These are phyloP conservation scores for Lichtheimia ornata DNA, from an alignment of 371 early-diverging fungal species.

Conservation along the genomic window DNA sequence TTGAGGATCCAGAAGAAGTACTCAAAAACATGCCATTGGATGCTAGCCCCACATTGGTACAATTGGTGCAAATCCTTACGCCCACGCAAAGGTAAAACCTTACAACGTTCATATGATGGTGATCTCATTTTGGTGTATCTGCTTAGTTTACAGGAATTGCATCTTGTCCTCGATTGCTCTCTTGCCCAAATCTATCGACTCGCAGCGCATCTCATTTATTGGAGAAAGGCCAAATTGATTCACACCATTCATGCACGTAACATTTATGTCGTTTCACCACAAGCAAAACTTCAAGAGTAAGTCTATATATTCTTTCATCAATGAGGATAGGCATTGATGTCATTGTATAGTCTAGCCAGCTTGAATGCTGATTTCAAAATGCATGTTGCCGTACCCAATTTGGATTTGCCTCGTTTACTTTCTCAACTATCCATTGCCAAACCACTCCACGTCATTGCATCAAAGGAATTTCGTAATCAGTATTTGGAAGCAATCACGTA, in stretches of 20 bases:
- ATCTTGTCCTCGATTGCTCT: constrained; percentile 83
- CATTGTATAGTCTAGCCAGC: constrained; percentile 35
- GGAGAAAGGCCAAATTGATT: constrained; percentile 88
- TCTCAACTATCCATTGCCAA: constrained; percentile 75
- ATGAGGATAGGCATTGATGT: not conserved
- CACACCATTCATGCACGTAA: constrained; percentile 78
- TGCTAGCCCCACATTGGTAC: constrained; percentile 82
- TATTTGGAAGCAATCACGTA: constrained; percentile 84
- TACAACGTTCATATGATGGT: not conserved
- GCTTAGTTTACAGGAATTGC: constrained; percentile 75
- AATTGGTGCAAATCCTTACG: constrained; percentile 85
- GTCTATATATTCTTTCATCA: no score
- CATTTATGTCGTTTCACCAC: constrained; percentile 79
- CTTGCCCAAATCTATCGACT: constrained; percentile 86
- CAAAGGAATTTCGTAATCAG: constrained; percentile 66
- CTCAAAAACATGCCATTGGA: constrained; percentile 77
- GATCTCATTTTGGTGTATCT: not conserved
- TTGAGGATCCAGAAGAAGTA: constrained; percentile 85
- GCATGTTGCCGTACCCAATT: constrained; percentile 58
- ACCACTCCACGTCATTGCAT: constrained; percentile 67
- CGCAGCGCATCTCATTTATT: constrained; percentile 90
- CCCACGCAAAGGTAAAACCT: constrained; percentile 69
- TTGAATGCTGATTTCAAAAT: constrained; percentile 63
- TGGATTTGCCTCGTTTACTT: constrained; percentile 72
- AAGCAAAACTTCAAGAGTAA: constrained; percentile 65